Base-by-base conservation (phyloP, 495 filamentous ascomycete genomes). In the Zalerion maritima region DNA sequence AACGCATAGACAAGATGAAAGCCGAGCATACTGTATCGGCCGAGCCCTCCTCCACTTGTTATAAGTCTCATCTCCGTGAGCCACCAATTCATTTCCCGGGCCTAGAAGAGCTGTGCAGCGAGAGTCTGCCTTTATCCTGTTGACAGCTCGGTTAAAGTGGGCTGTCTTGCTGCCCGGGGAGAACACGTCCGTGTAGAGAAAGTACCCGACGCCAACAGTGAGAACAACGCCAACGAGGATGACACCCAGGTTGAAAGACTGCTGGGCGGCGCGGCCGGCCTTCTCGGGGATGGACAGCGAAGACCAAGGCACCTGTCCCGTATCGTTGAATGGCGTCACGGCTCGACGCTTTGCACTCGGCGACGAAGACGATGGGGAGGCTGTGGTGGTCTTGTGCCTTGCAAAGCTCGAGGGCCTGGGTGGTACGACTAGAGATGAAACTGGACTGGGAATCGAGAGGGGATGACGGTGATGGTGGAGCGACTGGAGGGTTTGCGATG, bases 171-270 rank as follows among this genome's bases (percentile, higher is more conserved):
- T 86, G 47, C 87, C 77, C 2, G 79, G 71, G 8, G 81, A 78
- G 49, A 96, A 77, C 12, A 96, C 80, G 27, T 97, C 89, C 6
- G 66, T 62, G 48, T 81, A 96, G 18, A 97, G 66, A 20, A 92
- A 55, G 35, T 76, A 79, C 36, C 70, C 62, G 12, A 92, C 75
- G 20, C 74, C 73, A 40, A 84, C 82, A 21, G 86, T 93, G 32
- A 84, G 48, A 9, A 73, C 64, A 13, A 81, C 51, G 20, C 91
- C 89, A 4, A 75, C 59, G 5, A 87, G 29, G 2, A 96, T 69
- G 21, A 92, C 51, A 32, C 74, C 61, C 18, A 93, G 71, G 58
- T 93, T 96, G 52, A 89, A 75, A 8, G 78, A 74, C 41, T 94
- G 89, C 49, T 93, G 86, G 7, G 83, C 82, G 14, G 87, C 79